phyloP scores from a whole-genome alignment of 2,329 filamentous ascomycete species.

The Penicillium palitans region DNA sequence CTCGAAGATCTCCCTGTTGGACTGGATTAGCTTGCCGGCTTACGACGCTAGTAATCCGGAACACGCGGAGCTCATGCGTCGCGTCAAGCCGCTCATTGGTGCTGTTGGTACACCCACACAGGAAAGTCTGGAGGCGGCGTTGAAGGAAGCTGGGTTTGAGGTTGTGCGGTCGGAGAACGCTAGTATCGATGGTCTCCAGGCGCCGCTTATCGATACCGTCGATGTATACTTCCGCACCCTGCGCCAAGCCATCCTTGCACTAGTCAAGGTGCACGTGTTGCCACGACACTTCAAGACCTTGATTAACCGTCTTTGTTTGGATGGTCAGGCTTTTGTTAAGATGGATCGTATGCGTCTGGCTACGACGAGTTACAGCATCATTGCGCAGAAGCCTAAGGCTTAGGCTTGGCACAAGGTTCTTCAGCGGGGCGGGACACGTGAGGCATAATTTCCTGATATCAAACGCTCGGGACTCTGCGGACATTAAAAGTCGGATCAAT shows the following conservation, averaged over 20 bases:
- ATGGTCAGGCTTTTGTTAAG: conserved; percentile 57
- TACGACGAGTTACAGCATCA: conserved; percentile 55
- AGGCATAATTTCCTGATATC: not conserved
- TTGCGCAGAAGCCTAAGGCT: conserved; percentile 49
- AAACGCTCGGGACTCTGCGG: no score
- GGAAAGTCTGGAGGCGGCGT: conserved; percentile 47
- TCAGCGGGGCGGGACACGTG: not conserved
- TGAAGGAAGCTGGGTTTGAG: conserved; percentile 50
- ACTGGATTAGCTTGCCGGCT: conserved; percentile 55
- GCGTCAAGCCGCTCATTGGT: conserved; percentile 57
- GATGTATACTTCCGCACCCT: conserved; percentile 57
- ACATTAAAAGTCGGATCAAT: not conserved
- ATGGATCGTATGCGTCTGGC: conserved; percentile 57
- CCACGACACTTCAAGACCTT: conserved; percentile 56
- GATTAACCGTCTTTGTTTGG: conserved; percentile 55
- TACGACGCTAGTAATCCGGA: conserved; percentile 51
- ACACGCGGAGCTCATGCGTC: conserved; percentile 54
- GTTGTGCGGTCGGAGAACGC: conserved; percentile 54
- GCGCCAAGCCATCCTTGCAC: conserved; percentile 50
- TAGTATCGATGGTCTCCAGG: conserved; percentile 53
- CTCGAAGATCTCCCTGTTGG: conserved; percentile 52
- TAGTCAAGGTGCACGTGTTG: conserved; percentile 51
- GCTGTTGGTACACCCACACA: conserved; percentile 57
- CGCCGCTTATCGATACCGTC: conserved; percentile 56
- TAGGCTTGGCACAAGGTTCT: not conserved